Conservation (phyloP, 2,329 filamentous ascomycete genomes). For the Hirsutella rhossiliensis region DNA sequence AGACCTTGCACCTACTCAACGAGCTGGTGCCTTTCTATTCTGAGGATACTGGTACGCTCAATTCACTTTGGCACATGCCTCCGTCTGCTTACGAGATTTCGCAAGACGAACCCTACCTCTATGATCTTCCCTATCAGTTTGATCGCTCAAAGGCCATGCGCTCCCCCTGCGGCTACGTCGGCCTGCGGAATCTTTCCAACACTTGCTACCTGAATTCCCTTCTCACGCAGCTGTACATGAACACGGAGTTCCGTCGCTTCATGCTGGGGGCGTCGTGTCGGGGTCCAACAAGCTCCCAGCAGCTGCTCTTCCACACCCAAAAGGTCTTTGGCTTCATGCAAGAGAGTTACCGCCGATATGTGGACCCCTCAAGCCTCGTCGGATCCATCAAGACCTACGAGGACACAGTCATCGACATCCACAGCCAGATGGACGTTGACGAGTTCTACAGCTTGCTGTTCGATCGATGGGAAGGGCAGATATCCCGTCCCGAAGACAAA, state of each 20-base stretch:
- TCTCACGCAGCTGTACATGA: slow-evolving; percentile 93
- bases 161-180: slow-evolving; percentile 70
- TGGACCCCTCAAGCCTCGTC: slow-evolving; percentile 64
- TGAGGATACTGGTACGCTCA: slow-evolving; percentile 24
- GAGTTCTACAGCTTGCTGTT: slow-evolving; percentile 95
- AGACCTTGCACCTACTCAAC: slow-evolving; percentile 32
- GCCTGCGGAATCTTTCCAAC: slow-evolving; percentile 83
- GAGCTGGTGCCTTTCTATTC: slow-evolving; percentile 24
- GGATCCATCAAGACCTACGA: slow-evolving; percentile 72
- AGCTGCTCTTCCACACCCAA: slow-evolving; percentile 65
- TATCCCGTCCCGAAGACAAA: slow-evolving; percentile 56
- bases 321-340: slow-evolving; percentile 79
- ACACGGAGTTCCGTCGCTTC: slow-evolving; percentile 73
- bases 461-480: slow-evolving; percentile 78
- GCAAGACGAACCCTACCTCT: slow-evolving; percentile 39
- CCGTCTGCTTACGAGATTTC: background rate
- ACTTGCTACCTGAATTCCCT: slow-evolving; percentile 97
- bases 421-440: slow-evolving; percentile 93
- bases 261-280: slow-evolving; percentile 54
- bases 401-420: slow-evolving; percentile 70
- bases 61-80: background rate
- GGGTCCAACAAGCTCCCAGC: slow-evolving; percentile 45
- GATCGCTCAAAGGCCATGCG: slow-evolving; percentile 60
- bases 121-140: slow-evolving; percentile 48
- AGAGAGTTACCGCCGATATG: slow-evolving; percentile 59